Percentiles rank a stretch among this genome's conserved stretches.
phyloP scores from a whole-genome alignment of 2,329 filamentous ascomycete genomes.

The Aspergillus fumigatiaffinis region DNA sequence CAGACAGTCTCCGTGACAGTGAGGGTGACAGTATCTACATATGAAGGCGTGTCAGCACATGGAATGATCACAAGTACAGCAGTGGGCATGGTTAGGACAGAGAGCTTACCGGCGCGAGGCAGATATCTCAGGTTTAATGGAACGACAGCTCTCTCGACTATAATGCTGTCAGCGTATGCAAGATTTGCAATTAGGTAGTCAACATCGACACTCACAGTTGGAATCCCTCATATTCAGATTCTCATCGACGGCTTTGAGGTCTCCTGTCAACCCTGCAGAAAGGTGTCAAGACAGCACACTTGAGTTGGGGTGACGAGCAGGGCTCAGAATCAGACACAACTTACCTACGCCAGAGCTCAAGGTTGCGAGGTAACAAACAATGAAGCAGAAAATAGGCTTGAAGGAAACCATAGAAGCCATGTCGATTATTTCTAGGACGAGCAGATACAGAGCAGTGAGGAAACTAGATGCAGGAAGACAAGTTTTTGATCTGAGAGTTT shows the following conservation, averaged over 20 bases:
- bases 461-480: background rate
- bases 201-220: background rate
- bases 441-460: background rate
- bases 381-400: slow-evolving; percentile 17
- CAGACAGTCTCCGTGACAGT: slow-evolving; percentile 23
- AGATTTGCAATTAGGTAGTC: background rate
- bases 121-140: background rate
- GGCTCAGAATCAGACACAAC: slow-evolving; percentile 1
- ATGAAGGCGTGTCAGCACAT: background rate
- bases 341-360: slow-evolving; percentile 17
- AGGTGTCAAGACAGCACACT: background rate
- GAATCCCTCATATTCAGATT: background rate
- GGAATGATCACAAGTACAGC: background rate
- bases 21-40: slow-evolving; percentile 9
- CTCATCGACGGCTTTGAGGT: background rate
- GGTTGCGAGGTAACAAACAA: slow-evolving; percentile 18
- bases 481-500: background rate
- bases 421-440: background rate
- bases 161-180: background rate
- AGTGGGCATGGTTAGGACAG: slow-evolving; percentile 1
- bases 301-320: background rate
- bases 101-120: background rate
- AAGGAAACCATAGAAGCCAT: slow-evolving; percentile 10
- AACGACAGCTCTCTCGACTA: background rate
- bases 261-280: background rate